A percentile compares a stretch with the other conserved stretches of the same genome.
Conservation (phyloP, 257 asterid genomes). For the Ocimum tenuiflorum region DNA sequence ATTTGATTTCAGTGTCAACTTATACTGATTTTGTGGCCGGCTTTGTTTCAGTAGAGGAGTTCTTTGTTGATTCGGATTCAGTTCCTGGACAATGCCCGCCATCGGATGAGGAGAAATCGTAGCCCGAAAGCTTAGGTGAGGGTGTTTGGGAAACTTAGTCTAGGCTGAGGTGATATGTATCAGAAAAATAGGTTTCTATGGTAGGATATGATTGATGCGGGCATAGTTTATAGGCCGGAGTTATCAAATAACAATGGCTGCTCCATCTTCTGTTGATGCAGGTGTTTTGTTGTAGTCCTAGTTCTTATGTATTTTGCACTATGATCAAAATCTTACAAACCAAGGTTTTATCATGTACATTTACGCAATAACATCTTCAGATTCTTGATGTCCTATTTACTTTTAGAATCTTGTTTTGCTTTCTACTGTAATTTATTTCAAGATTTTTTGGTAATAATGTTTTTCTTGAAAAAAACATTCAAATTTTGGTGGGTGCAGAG, state of each 20-base stretch:
- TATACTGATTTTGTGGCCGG: background rate
- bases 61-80: slow-evolving; percentile 83
- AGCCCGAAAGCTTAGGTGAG: slow-evolving; percentile 31
- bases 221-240: slow-evolving; percentile 18
- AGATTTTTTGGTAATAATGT: no score
- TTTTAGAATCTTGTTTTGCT: no score
- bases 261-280: slow-evolving; percentile 19
- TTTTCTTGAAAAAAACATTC: no score
- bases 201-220: slow-evolving; percentile 23
- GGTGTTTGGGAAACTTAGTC: slow-evolving; percentile 22
- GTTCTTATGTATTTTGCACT: slow-evolving; percentile 15
- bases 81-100: slow-evolving; percentile 62
- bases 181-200: slow-evolving; percentile 18
- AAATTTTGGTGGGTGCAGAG: no score
- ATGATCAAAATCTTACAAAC: slow-evolving; percentile 22
- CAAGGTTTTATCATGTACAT: slow-evolving; percentile 26
- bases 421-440: no score
- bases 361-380: no score
- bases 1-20: no score
- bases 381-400: no score
- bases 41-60: slow-evolving; percentile 73
- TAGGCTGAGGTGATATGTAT: slow-evolving; percentile 30
- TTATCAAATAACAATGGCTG: slow-evolving; percentile 17
- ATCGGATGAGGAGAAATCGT: slow-evolving; percentile 77
- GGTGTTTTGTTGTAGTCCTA: slow-evolving; percentile 10